Evolutionary conservation across 805 yeast species (phyloP).

Genomic region (Pachysolen tannophilus): DNA sequence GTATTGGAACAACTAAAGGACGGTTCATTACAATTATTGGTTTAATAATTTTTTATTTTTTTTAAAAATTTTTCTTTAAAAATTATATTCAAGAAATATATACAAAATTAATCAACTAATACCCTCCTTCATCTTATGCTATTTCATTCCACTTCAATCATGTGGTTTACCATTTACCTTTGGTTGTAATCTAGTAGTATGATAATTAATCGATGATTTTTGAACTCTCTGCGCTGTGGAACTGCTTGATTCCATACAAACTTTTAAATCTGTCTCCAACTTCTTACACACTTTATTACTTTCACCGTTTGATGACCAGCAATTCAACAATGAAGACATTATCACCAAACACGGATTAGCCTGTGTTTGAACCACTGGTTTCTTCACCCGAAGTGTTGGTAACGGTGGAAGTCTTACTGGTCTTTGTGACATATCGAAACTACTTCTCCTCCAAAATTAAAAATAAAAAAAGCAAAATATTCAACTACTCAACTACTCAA

Average conservation of each 20-base stretch:
- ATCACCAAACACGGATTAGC: conserved; percentile 70
- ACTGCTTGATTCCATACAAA: conserved; percentile 64
- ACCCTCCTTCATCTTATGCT: no score
- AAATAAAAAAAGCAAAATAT: no score
- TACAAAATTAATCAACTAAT: no score
- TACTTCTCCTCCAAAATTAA: no score
- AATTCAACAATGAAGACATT: conserved; percentile 79
- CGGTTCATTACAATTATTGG: no score
- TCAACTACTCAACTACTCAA: no score
- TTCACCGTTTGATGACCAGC: conserved; percentile 96
- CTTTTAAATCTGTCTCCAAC: conserved; percentile 62
- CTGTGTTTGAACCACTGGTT: conserved; percentile 46
- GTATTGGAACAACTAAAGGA: neutral
- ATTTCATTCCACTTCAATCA: no score
- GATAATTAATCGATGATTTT: conserved; percentile 43
- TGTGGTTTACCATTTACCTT: conserved; percentile 34
- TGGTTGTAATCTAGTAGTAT: conserved; percentile 47
- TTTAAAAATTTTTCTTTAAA: no score
- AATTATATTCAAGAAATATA: no score
- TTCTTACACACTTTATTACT: conserved; percentile 59
- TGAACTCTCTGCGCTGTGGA: conserved; percentile 17
- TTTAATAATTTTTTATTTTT: no score
- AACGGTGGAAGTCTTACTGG: conserved; percentile 60
- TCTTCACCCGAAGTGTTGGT: conserved; percentile 64
- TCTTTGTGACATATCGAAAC: conserved; percentile 6